These are phyloP conservation scores for Exserohilum turcica DNA, from an alignment of 2,329 filamentous ascomycete genomes.

Conservation along the genomic window DNA sequence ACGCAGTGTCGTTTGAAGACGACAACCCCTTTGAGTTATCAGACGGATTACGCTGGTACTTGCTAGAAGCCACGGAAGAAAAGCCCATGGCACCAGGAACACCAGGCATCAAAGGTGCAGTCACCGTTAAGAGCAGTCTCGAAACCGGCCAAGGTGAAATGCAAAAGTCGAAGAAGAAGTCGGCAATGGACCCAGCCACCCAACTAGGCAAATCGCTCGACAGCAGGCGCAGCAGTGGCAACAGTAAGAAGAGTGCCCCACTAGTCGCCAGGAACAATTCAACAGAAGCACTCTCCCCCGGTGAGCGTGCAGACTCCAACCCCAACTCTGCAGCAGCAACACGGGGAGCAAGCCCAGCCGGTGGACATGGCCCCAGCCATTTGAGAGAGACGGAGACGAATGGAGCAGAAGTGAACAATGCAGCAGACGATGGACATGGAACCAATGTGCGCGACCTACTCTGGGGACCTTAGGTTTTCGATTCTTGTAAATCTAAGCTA, in stretches of 20 bases:
- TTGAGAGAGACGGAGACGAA: conserved; percentile 41
- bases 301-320: conserved; percentile 31
- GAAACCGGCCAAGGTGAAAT: conserved; percentile 81
- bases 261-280: conserved; percentile 33
- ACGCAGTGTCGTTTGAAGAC: conserved; percentile 68
- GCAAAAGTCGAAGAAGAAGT: conserved; percentile 51
- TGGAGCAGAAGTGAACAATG: conserved; percentile 23
- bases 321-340: conserved; percentile 39
- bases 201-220: conserved; percentile 81
- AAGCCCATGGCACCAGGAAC: conserved; percentile 88
- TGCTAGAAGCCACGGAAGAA: conserved; percentile 91
- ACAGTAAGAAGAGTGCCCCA: conserved; percentile 74
- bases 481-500: conserved; percentile 41
- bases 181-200: conserved; percentile 55
- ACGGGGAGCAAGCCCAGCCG: conserved; percentile 40
- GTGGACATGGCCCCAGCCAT: conserved; percentile 41
- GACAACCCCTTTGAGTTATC: conserved; percentile 98
- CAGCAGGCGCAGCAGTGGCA: conserved; percentile 85
- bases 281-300: conserved; percentile 31
- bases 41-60: conserved; percentile 93
- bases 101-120: conserved; percentile 81
- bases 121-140: conserved; percentile 84
- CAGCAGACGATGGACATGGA: conserved; percentile 41
- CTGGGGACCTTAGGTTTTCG: conserved; percentile 50
- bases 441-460: conserved; percentile 52